Evolutionary conservation across 2,329 filamentous ascomycete genomes (phyloP), one percentile per base, ranked within the genome.

Genomic region (Colletotrichum nymphaeae): DNA sequence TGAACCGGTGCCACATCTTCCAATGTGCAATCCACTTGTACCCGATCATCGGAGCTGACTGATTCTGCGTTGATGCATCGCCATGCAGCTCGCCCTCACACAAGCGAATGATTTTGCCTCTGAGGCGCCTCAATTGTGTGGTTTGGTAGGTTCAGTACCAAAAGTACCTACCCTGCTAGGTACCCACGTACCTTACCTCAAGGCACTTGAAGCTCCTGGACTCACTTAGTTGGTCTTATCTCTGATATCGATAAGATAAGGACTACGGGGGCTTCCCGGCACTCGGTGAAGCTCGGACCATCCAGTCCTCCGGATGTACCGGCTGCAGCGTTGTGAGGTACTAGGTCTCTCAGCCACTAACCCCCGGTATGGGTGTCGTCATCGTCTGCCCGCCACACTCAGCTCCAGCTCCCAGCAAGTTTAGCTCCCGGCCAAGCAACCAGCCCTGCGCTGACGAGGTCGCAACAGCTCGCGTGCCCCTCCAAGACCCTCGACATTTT

Each of bases 341-440:
- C 19, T 19, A n/a, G 24, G 56, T 42, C 35, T 22, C 7, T 22
- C 6, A 22, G 42, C 59, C 66, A 42, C 57, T 59, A 53, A 64
- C 69, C 69, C 69, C 69, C 52, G 65, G 65, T 19, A 24, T 53
- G 60, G 16, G 63, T 73, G 70, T 73, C 70, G 70, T 70, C 70
- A 73, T 73, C 70, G 37, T 16, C 65, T 22, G 32, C 26, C 63
- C 30, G 42, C 42, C 55, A 37, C 55, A 19, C n/a, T 28, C 26
- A 55, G 42, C 35, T 58, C 65, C 14, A 62, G 62, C 67, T 73
- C 19, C 26, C 19, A 62, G 56, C 46, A 57, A 37, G 37, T 22
- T 37, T 46, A 62, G 55, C 65, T 19, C 32, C 32, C 26, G 42
- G 59, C 49, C 59, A 37, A 69, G 65, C 59, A 53, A 11, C 24